These are phyloP conservation scores for Chlamydomonas incerta DNA, from an alignment of 139 green algal genomes.

Conservation along the genomic window DNA sequence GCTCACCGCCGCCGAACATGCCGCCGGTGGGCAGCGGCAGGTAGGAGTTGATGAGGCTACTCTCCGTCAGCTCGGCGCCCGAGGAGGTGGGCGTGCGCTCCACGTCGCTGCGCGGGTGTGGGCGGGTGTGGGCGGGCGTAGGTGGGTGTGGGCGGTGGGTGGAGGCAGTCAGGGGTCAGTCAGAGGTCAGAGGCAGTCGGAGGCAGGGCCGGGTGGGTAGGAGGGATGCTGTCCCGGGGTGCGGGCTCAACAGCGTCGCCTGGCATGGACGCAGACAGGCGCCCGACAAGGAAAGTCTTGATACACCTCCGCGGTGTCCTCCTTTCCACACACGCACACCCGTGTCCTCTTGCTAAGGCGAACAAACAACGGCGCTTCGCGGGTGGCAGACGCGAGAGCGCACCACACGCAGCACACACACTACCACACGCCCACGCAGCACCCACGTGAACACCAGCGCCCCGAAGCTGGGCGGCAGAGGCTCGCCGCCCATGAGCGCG, in stretches of 20 bases:
- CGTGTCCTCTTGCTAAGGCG: too few species aligned
- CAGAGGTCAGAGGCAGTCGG: too few species aligned
- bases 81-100: constrained; percentile 27
- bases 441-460: constrained; percentile 36
- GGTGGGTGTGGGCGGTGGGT: not conserved
- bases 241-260: too few species aligned
- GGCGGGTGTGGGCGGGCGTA: not conserved
- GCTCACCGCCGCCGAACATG: constrained; percentile 33
- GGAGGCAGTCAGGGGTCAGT: not conserved
- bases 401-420: too few species aligned
- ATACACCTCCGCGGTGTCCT: too few species aligned
- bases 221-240: too few species aligned
- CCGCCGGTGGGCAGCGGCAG: constrained; percentile 35
- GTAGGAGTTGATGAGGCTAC: constrained; percentile 32
- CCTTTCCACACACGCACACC: too few species aligned
- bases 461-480: constrained; percentile 19
- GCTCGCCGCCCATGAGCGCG: not conserved
- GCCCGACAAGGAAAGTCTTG: too few species aligned
- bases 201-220: too few species aligned
- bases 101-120: constrained; percentile 11
- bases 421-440: not conserved
- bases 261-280: too few species aligned
- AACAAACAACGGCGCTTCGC: too few species aligned
- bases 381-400: too few species aligned
- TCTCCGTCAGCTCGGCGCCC: not conserved